Percentiles rank a stretch among this genome's conserved stretches.
These are phyloP conservation scores for Paulownia fortunei DNA, from an alignment of 257 asterid species.

Conservation along the genomic window DNA sequence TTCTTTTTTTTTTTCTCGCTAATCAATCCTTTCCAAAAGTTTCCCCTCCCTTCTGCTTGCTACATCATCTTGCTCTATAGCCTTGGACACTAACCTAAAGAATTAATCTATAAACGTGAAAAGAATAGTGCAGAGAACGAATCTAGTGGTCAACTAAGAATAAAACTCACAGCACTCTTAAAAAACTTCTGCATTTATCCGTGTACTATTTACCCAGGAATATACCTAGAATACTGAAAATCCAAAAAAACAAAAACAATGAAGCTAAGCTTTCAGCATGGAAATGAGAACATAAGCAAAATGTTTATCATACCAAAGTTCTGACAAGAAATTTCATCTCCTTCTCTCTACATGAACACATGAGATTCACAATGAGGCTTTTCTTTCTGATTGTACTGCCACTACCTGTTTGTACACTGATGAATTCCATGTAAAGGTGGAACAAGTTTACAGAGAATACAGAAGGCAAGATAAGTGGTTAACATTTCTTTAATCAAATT, in stretches of 20 bases:
- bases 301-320: constrained; percentile 69
- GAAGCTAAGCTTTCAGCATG: constrained; percentile 15
- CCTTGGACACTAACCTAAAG: neutral
- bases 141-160: constrained; percentile 1
- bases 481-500: neutral
- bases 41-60: constrained; percentile 16
- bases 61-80: neutral
- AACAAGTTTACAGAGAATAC: constrained; percentile 29
- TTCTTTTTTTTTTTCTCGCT: neutral
- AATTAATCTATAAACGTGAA: neutral
- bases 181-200: neutral
- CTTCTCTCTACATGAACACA: constrained; percentile 93
- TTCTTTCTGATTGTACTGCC: constrained; percentile 84
- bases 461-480: constrained; percentile 21
- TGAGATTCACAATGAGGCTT: constrained; percentile 75
- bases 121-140: neutral
- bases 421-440: constrained; percentile 46
- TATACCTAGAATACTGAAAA: neutral
- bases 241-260: neutral
- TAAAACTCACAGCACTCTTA: constrained; percentile 7
- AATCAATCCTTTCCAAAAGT: neutral
- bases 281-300: constrained; percentile 20
- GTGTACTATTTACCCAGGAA: neutral
- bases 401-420: constrained; percentile 93
- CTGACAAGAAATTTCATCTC: constrained; percentile 92